Evolutionary conservation across 768 basidiomycete species (phyloP).

Genomic region (Lactarius indigo): DNA sequence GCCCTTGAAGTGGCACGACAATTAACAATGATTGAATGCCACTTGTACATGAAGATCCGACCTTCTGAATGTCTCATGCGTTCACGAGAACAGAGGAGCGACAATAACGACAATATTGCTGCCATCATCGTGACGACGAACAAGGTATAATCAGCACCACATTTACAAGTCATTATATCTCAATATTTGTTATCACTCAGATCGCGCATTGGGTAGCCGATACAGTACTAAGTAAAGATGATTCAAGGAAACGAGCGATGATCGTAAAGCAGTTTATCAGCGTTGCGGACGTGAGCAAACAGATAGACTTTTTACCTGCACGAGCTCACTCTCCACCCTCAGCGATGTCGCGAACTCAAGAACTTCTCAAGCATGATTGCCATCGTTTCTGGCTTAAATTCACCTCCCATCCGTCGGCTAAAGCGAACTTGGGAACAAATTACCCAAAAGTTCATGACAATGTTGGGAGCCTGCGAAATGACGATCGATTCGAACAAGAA

Average conservation of each 20-base stretch:
- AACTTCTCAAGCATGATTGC: slow-evolving; percentile 98
- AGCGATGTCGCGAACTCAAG: slow-evolving; percentile 87
- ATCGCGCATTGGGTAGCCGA: slow-evolving; percentile 94
- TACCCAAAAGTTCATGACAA: slow-evolving; percentile 64
- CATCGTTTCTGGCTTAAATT: slow-evolving; percentile 90
- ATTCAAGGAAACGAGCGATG: slow-evolving; percentile 75
- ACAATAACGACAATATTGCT: slow-evolving; percentile 79
- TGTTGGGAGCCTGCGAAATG: slow-evolving; percentile 78
- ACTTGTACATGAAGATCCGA: slow-evolving; percentile 81
- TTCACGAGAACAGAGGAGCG: slow-evolving; percentile 70
- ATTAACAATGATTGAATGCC: slow-evolving; percentile 86
- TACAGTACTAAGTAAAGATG: slow-evolving; percentile 73
- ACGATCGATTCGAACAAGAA: slow-evolving; percentile 93
- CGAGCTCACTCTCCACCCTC: slow-evolving; percentile 2
- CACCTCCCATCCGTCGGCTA: slow-evolving; percentile 86
- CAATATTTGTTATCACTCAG: slow-evolving; percentile 37
- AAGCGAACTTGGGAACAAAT: slow-evolving; percentile 94
- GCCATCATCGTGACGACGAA: slow-evolving; percentile 87
- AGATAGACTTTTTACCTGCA: slow-evolving; percentile 11
- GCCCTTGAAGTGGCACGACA: slow-evolving; percentile 89
- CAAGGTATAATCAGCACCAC: slow-evolving; percentile 42
- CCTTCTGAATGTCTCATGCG: slow-evolving; percentile 88
- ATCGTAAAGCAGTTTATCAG: slow-evolving; percentile 88
- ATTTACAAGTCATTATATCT: background rate
- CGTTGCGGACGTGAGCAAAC: slow-evolving; percentile 76